Evolutionary conservation across 306 rosid genomes (phyloP), one percentile per base, ranked within the genome.

Genomic region (Castanea mollissima): DNA sequence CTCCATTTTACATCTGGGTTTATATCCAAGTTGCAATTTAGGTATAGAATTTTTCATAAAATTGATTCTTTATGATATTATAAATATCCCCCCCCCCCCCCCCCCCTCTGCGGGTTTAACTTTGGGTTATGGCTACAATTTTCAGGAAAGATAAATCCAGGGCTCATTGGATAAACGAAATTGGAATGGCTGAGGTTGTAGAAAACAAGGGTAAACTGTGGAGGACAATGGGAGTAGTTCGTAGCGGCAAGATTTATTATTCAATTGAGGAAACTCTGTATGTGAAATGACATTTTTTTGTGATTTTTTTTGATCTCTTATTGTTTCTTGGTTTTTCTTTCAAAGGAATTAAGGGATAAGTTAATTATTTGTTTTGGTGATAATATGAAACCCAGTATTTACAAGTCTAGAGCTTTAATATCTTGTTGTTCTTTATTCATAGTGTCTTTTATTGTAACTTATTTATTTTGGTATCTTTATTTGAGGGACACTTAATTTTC

Each of bases 221-320:
- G 92, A 90, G 79, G 58, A 86, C 97, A 58, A 87, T 94, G 38
- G 97, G 94, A 75, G 85, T 90, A 74, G 88, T 83, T 80, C 89
- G 89, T 12, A n/a, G 68, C 31, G 87, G 89, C 76, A 86, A 84
- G 79, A 81, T 74, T 71, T 92, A 89, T 83, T 90, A 83, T 85
- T 89, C 92, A 27, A 84, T 89, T 55, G 96, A 91, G 82, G 99
- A 92, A 81, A 87, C 87, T 76, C 76, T 91, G 99, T 92, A 87
- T 80, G 97, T 90, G 78, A 72, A 80, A 82, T 74, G 27, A 34
- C 56, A 21, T 21, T 67, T 81, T 54, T 57, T 84, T 46, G 67
- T 19, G 31, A 23, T 77, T 27, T 49, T 27, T 8, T 74, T 19
- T 20, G 16, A 34, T 21, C 14, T 79, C 4, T 54, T 52, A 31